phyloP scores from a whole-genome alignment of 768 basidiomycete species.

The Leccinellum rugosiceps region DNA sequence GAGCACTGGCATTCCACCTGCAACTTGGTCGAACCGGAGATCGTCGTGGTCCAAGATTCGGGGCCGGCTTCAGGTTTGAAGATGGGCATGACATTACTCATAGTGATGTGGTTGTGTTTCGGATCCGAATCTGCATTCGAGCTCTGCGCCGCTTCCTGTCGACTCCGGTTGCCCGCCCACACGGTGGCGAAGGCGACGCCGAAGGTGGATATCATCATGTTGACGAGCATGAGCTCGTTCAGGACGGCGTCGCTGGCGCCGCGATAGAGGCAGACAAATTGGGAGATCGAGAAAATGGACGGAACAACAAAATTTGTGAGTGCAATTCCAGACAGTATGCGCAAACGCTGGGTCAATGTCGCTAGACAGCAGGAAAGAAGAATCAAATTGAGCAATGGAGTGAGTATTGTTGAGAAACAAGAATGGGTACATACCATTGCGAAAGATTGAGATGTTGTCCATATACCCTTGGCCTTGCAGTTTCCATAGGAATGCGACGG shows the following conservation, averaged over 20 bases:
- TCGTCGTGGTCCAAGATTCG: background rate
- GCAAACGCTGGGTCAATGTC: slow-evolving; percentile 23
- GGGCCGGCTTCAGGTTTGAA: background rate
- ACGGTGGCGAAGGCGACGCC: slow-evolving; percentile 3
- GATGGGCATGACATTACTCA: background rate
- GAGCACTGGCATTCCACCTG: background rate
- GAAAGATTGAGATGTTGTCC: background rate
- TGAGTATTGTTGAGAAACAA: background rate
- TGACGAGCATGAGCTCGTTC: slow-evolving; percentile 4
- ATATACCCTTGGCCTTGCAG: background rate
- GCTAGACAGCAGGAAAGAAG: background rate
- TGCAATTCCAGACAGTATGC: slow-evolving; percentile 28
- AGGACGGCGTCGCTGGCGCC: background rate
- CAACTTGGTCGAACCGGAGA: background rate
- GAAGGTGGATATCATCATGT: slow-evolving; percentile 10
- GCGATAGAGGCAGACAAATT: slow-evolving; percentile 7
- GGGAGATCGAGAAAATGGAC: slow-evolving; percentile 27
- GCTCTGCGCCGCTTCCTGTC: background rate
- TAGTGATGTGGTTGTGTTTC: background rate
- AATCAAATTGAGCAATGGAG: background rate
- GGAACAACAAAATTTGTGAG: slow-evolving; percentile 34
- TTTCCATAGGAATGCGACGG: slow-evolving; percentile 11
- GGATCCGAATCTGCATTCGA: background rate
- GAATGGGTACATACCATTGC: background rate
- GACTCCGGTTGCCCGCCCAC: slow-evolving; percentile 4